A percentile compares a stretch with the other conserved stretches of the same genome.
phyloP scores from a whole-genome alignment of 2,329 filamentous ascomycete species.

The Fusarium praegraminearum region DNA sequence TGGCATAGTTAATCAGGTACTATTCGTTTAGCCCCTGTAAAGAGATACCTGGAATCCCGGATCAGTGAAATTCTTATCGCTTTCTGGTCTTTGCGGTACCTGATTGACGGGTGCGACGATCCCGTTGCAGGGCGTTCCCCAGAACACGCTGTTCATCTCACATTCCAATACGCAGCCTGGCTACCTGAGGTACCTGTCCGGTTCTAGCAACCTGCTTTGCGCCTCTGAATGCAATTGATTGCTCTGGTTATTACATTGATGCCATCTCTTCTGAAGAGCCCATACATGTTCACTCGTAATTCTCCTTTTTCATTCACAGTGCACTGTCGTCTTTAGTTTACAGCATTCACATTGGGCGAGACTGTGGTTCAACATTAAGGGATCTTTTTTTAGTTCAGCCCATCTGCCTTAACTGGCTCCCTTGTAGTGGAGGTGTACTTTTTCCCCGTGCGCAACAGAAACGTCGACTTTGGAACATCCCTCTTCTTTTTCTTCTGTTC shows the following conservation, averaged over 20 bases:
- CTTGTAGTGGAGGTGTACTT: constrained; percentile 32
- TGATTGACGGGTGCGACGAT: constrained; percentile 35
- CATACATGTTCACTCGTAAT: neutral
- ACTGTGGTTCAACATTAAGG: neutral
- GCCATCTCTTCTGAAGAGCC: neutral
- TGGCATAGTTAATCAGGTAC: constrained; percentile 11
- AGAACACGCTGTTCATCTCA: constrained; percentile 40
- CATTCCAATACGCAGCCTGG: constrained; percentile 25
- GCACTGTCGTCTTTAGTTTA: neutral
- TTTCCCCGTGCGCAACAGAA: constrained; percentile 34
- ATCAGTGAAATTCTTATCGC: constrained; percentile 6
- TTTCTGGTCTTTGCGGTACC: constrained; percentile 21
- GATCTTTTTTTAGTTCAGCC: constrained; percentile 23
- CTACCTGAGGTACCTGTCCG: neutral
- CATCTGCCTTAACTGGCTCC: constrained; percentile 13
- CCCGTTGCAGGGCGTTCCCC: constrained; percentile 29
- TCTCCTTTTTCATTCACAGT: neutral
- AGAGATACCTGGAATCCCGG: constrained; percentile 28
- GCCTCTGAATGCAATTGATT: constrained; percentile 13
- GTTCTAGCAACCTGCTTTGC: constrained; percentile 13
- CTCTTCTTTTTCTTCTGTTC: constrained; percentile 35
- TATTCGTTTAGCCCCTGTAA: constrained; percentile 2
- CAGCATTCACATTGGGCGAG: neutral
- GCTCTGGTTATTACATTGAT: neutral
- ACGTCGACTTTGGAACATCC: constrained; percentile 36